Evolutionary conservation across 345 rosid genomes (phyloP).

Genomic region (Eucalyptus cloeziana): DNA sequence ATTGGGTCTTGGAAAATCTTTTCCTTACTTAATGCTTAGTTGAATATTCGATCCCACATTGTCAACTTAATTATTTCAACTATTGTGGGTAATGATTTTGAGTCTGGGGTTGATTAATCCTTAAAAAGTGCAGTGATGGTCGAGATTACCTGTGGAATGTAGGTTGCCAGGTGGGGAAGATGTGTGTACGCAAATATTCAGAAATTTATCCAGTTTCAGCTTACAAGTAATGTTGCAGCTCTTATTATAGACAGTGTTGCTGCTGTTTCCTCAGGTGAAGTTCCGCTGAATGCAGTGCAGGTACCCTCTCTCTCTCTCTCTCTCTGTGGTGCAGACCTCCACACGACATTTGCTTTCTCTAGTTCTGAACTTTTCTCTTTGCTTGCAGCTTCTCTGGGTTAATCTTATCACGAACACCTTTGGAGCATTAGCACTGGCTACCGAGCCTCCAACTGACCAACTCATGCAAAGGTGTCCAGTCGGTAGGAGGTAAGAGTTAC

Average conservation of each 20-base stretch:
- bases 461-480: conserved; percentile 91
- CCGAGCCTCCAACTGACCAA: conserved; percentile 94
- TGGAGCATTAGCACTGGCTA: conserved; percentile 95
- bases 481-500: conserved; percentile 61
- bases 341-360: not conserved
- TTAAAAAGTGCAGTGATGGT: not conserved
- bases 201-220: conserved; percentile 92
- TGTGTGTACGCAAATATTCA: conserved; percentile 93
- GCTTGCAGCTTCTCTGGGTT: conserved; percentile 83
- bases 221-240: conserved; percentile 88
- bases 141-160: too few species aligned
- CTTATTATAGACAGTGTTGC: conserved; percentile 86
- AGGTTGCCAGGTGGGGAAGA: conserved; percentile 52
- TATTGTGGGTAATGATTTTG: not conserved
- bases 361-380: not conserved
- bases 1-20: not conserved
- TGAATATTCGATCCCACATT: not conserved
- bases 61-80: not conserved
- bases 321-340: accelerated
- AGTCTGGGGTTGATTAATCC: not conserved
- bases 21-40: not conserved
- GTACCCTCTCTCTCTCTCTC: conserved; percentile 10
- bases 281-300: conserved; percentile 95
- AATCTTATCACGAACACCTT: conserved; percentile 99
- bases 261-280: conserved; percentile 88